A percentile compares a stretch with the other conserved stretches of the same genome.
phyloP scores from a whole-genome alignment of 768 basidiomycete species.

The Pleurotus giganteus region DNA sequence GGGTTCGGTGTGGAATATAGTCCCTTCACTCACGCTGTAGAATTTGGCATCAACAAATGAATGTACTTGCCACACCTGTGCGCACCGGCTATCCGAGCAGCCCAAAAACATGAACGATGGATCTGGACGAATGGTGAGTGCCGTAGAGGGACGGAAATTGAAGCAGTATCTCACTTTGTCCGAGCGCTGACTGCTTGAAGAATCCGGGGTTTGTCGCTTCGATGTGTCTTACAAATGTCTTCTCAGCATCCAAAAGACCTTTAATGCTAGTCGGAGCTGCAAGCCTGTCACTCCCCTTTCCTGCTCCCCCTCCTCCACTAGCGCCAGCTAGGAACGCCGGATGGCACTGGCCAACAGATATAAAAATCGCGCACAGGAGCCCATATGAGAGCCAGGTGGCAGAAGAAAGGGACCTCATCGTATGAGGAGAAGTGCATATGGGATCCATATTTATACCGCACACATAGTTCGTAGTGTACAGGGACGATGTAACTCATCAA shows the following conservation, averaged over 20 bases:
- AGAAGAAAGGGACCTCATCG: too few species aligned
- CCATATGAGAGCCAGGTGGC: not conserved
- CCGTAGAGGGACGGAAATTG: not conserved
- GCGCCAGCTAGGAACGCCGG: not conserved
- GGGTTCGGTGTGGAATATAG: conserved; percentile 31
- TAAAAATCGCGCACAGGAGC: not conserved
- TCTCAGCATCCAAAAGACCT: too few species aligned
- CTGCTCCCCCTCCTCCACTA: not conserved
- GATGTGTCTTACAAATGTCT: not conserved
- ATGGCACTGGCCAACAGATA: not conserved
- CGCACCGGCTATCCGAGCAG: conserved; percentile 8
- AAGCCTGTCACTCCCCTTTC: not conserved
- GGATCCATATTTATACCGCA: too few species aligned
- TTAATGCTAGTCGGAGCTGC: too few species aligned
- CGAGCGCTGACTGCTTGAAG: not conserved
- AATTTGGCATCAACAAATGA: not conserved
- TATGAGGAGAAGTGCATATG: too few species aligned
- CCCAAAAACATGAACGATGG: conserved; percentile 10
- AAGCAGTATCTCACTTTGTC: not conserved
- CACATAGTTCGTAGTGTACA: too few species aligned
- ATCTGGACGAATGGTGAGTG: not conserved
- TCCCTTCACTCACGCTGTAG: conserved; percentile 19
- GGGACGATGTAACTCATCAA: too few species aligned
- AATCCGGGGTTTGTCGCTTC: not conserved
- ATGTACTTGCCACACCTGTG: not conserved